phyloP scores from a whole-genome alignment of 176 grass and related monocot species.

The Ampelocalamus luodianensis region DNA sequence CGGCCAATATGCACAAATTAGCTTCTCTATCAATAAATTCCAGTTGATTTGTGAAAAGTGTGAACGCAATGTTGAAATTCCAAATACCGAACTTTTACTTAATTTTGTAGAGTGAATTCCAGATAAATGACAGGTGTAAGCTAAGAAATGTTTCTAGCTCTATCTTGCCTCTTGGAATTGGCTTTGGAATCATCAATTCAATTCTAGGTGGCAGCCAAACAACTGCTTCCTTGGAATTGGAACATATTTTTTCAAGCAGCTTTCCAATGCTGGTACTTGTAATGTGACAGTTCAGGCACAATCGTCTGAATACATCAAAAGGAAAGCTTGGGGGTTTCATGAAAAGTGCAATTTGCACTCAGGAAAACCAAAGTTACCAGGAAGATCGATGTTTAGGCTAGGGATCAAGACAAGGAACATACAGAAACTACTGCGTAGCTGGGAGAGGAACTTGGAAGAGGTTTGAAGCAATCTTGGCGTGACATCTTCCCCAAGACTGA shows the following conservation, averaged over 20 bases:
- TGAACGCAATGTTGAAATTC: too few relatives aligned
- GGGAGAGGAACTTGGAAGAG: slow-evolving; percentile 30
- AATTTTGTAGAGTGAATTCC: too few relatives aligned
- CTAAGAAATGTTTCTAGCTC: too few relatives aligned
- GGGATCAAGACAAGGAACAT: slow-evolving; percentile 79
- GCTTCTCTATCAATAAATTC: too few relatives aligned
- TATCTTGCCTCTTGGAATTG: too few relatives aligned
- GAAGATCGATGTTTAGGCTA: slow-evolving; percentile 66
- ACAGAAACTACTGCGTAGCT: slow-evolving; percentile 64
- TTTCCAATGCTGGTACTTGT: slow-evolving; percentile 36
- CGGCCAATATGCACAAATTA: too few relatives aligned
- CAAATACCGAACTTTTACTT: too few relatives aligned
- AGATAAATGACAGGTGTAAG: too few relatives aligned
- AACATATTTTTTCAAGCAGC: neutral
- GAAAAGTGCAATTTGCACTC: slow-evolving; percentile 36
- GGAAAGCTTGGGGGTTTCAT: slow-evolving; percentile 52
- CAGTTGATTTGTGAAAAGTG: too few relatives aligned
- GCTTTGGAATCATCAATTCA: too few relatives aligned
- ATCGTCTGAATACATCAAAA: slow-evolving; percentile 76
- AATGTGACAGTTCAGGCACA: slow-evolving; percentile 64
- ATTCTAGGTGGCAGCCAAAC: too few relatives aligned
- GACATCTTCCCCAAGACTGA: neutral
- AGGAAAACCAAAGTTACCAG: slow-evolving; percentile 52
- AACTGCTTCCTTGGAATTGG: too few relatives aligned
- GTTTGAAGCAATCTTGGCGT: slow-evolving; percentile 27